Conservation (phyloP, 2,329 filamentous ascomycete species). For the Delphinella strobiligena region DNA sequence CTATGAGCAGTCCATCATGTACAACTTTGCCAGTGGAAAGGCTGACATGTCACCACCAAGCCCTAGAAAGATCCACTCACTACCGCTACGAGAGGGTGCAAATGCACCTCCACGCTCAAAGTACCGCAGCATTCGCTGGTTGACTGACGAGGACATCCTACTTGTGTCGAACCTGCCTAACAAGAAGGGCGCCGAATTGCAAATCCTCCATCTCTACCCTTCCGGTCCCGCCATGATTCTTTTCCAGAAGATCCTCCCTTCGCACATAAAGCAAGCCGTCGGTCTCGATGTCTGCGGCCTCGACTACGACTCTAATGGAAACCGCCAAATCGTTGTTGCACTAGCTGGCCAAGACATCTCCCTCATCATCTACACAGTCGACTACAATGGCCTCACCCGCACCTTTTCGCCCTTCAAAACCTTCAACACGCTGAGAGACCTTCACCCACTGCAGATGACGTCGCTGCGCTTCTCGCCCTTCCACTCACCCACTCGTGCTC, state of each 20-base stretch:
- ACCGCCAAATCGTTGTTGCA: slow-evolving; percentile 68
- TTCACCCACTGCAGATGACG: slow-evolving; percentile 48
- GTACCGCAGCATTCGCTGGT: slow-evolving; percentile 44
- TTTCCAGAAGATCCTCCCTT: slow-evolving; percentile 49
- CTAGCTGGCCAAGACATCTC: slow-evolving; percentile 70
- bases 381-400: slow-evolving; percentile 46
- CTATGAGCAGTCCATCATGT: slow-evolving; percentile 50
- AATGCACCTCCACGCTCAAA: slow-evolving; percentile 30
- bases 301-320: slow-evolving; percentile 43
- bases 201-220: slow-evolving; percentile 49
- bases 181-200: slow-evolving; percentile 42
- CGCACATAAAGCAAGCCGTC: slow-evolving; percentile 59
- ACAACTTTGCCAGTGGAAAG: slow-evolving; percentile 32
- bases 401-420: slow-evolving; percentile 35
- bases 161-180: slow-evolving; percentile 45
- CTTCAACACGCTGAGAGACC: slow-evolving; percentile 41
- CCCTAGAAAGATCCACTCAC: slow-evolving; percentile 30
- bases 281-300: slow-evolving; percentile 68
- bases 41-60: slow-evolving; percentile 27
- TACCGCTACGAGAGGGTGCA: slow-evolving; percentile 20
- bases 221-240: slow-evolving; percentile 39
- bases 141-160: slow-evolving; percentile 40
- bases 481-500: slow-evolving; percentile 24
- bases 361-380: slow-evolving; percentile 65
- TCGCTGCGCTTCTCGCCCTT: slow-evolving; percentile 37